Conservation (phyloP, 495 filamentous ascomycete genomes). For the Venustampulla echinocandica region DNA sequence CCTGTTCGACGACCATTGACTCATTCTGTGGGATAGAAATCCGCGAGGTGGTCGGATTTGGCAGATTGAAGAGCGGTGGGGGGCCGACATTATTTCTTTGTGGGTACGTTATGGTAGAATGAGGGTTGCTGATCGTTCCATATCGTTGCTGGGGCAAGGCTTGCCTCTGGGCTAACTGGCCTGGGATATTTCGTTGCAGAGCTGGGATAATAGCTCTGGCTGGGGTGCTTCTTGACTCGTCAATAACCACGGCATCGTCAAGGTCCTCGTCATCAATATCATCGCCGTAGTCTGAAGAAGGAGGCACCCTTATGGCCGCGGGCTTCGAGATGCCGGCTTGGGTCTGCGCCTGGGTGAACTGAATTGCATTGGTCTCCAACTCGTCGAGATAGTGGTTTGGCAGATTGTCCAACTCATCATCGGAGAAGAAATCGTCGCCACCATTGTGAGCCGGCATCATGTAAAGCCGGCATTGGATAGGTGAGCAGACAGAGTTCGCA, state of each 20-base stretch:
- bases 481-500: background rate
- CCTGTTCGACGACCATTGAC: slow-evolving; percentile 2
- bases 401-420: slow-evolving; percentile 52
- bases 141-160: slow-evolving; percentile 29
- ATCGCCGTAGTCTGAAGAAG: slow-evolving; percentile 43
- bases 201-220: slow-evolving; percentile 12
- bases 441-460: slow-evolving; percentile 51
- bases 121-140: slow-evolving; percentile 4
- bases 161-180: slow-evolving; percentile 25
- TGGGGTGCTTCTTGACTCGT: slow-evolving; percentile 25
- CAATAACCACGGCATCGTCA: slow-evolving; percentile 35
- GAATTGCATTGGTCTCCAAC: slow-evolving; percentile 47
- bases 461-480: slow-evolving; percentile 35
- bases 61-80: slow-evolving; percentile 7
- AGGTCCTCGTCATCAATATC: slow-evolving; percentile 48
- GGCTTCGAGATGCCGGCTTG: slow-evolving; percentile 4
- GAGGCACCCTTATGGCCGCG: slow-evolving; percentile 6
- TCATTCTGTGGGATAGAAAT: slow-evolving; percentile 3
- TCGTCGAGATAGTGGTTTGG: slow-evolving; percentile 42
- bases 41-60: background rate
- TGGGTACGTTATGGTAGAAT: background rate
- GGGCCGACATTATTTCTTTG: background rate
- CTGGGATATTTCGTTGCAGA: slow-evolving; percentile 5
- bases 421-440: slow-evolving; percentile 49
- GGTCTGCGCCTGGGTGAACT: slow-evolving; percentile 36